Percentiles rank a stretch among this genome's conserved stretches.
These are phyloP conservation scores for Gossypium laxum DNA, from an alignment of 441 rosid genomes.

Conservation along the genomic window DNA sequence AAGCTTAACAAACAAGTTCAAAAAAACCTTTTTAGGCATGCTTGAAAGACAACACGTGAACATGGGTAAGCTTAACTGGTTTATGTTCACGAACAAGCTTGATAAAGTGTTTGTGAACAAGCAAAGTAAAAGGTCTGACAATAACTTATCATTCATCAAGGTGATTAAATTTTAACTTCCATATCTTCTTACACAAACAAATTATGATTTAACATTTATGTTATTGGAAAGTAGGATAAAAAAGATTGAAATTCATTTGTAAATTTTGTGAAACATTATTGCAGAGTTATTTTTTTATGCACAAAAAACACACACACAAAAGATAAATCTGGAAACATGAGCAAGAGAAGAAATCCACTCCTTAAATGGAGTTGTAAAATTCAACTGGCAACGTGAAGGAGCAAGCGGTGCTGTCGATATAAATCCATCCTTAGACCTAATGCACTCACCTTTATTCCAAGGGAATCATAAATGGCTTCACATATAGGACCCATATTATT, in stretches of 20 bases:
- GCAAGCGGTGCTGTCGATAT: not conserved
- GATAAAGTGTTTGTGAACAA: not conserved
- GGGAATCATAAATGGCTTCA: not conserved
- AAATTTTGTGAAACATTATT: not conserved
- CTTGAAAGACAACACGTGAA: not conserved
- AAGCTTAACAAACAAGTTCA: conserved; percentile 8
- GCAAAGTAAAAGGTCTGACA: not conserved
- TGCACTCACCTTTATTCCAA: not conserved
- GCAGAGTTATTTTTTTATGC: not conserved
- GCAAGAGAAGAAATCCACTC: not conserved
- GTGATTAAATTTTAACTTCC: not conserved
- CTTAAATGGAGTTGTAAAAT: not conserved
- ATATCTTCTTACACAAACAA: not conserved
- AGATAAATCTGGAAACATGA: not conserved
- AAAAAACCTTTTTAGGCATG: not conserved
- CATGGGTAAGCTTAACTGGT: not conserved
- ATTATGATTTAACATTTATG: not conserved
- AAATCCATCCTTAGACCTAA: not conserved
- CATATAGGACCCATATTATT: not conserved
- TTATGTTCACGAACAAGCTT: not conserved
- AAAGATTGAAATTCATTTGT: not conserved
- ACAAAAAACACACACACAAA: not conserved
- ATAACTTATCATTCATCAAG: not conserved
- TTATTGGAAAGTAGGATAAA: not conserved
- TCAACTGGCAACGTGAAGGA: not conserved